Conservation (phyloP, 2,329 filamentous ascomycete genomes). For the Colletotrichum nymphaeae region DNA sequence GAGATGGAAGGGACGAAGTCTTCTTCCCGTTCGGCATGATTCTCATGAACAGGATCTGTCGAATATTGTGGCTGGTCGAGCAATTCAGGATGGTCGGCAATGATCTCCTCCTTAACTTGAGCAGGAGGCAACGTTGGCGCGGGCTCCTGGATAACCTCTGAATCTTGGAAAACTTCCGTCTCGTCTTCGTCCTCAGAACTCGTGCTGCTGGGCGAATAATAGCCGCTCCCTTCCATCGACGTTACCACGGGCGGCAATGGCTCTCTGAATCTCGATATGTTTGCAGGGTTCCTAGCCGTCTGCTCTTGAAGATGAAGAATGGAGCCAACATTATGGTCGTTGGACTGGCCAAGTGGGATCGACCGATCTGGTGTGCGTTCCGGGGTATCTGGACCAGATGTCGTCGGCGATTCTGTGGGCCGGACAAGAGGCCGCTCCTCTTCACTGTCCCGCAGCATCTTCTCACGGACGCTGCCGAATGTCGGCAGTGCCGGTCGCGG, state of each 20-base stretch:
- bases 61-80: not conserved
- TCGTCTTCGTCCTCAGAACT: slow-evolving; percentile 53
- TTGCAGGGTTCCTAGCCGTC: slow-evolving; percentile 63
- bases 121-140: slow-evolving; percentile 16
- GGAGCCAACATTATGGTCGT: slow-evolving; percentile 68
- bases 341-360: slow-evolving; percentile 61
- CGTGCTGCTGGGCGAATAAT: slow-evolving; percentile 68
- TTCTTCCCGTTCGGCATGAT: not conserved
- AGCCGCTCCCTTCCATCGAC: slow-evolving; percentile 73
- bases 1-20: slow-evolving; percentile 55
- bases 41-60: not conserved
- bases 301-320: slow-evolving; percentile 64
- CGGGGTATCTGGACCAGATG: slow-evolving; percentile 40
- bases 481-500: slow-evolving; percentile 79
- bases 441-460: slow-evolving; percentile 63
- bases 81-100: slow-evolving; percentile 15
- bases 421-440: slow-evolving; percentile 72
- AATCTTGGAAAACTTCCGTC: slow-evolving; percentile 23
- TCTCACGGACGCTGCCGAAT: slow-evolving; percentile 79
- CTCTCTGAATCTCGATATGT: slow-evolving; percentile 68
- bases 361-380: slow-evolving; percentile 42
- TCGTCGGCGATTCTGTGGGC: slow-evolving; percentile 54
- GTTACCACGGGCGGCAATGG: slow-evolving; percentile 79
- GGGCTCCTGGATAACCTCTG: slow-evolving; percentile 11
- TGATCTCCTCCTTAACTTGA: slow-evolving; percentile 20